Evolutionary conservation across 495 filamentous ascomycete genomes (phyloP).

Genomic region (Aspergillus taichungensis): DNA sequence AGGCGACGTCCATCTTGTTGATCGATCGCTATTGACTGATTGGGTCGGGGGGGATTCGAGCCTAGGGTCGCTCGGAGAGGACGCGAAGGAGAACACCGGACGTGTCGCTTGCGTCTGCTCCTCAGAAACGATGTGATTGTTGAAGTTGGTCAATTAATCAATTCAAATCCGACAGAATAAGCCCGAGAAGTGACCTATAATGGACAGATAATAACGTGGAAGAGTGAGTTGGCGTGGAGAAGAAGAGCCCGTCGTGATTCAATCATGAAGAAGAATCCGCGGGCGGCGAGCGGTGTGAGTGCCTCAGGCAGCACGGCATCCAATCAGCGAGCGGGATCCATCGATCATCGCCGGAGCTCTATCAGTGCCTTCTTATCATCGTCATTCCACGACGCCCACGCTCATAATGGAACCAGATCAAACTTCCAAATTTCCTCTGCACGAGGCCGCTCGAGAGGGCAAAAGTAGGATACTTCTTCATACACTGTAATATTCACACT

Average conservation of each 20-base stretch:
- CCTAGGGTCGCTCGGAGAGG: too few species aligned
- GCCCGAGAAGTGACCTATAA: too few species aligned
- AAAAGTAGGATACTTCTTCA: slow-evolving; percentile 50
- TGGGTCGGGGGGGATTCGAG: not conserved
- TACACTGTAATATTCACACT: not conserved
- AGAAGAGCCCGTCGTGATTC: too few species aligned
- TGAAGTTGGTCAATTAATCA: not conserved
- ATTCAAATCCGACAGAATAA: too few species aligned
- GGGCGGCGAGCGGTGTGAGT: too few species aligned
- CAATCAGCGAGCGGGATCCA: too few species aligned
- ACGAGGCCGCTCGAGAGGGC: slow-evolving; percentile 83
- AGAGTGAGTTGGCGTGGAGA: too few species aligned
- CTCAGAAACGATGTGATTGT: not conserved
- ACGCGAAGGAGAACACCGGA: not conserved
- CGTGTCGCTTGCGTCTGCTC: slow-evolving; percentile 2
- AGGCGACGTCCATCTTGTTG: slow-evolving; percentile 25
- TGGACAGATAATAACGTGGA: too few species aligned
- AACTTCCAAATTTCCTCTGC: slow-evolving; percentile 66
- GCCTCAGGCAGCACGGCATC: too few species aligned
- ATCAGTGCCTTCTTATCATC: not conserved
- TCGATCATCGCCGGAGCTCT: not conserved
- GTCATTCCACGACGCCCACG: too few species aligned
- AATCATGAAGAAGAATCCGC: too few species aligned
- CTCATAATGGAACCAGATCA: slow-evolving; percentile 35
- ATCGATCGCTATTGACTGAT: slow-evolving; percentile 1